A percentile compares a stretch with the other conserved stretches of the same genome.
phyloP scores from a whole-genome alignment of 495 filamentous ascomycete genomes.

The Hypoxylon trugodes region DNA sequence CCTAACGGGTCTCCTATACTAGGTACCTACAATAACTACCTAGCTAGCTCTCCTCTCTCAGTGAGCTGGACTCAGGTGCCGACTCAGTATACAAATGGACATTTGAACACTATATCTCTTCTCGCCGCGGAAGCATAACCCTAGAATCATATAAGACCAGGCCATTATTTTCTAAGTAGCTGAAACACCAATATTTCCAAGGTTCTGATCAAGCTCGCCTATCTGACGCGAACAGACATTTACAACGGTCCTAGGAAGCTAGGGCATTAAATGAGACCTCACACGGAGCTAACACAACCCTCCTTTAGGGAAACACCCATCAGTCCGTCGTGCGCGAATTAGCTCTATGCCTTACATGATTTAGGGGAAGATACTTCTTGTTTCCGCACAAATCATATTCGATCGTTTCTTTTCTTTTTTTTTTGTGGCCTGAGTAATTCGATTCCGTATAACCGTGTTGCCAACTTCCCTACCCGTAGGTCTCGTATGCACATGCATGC shows the following conservation, averaged over 20 bases:
- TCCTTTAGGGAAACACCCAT: neutral
- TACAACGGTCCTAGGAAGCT: neutral
- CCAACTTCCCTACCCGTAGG: conserved; percentile 2
- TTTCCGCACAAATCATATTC: conserved; percentile 5
- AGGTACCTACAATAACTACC: no score
- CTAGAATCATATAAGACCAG: neutral
- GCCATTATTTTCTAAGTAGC: conserved; percentile 13
- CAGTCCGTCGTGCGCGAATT: neutral
- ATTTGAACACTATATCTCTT: no score
- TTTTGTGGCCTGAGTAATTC: neutral
- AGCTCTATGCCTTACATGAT: neutral
- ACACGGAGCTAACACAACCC: neutral
- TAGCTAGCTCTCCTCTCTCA: no score
- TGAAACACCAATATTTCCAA: no score
- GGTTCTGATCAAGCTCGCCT: conserved; percentile 29
- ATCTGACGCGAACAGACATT: conserved; percentile 12
- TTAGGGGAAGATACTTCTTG: neutral
- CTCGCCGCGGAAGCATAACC: neutral
- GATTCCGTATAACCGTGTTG: neutral
- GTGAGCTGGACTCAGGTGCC: no score
- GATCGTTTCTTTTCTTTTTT: neutral
- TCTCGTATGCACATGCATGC: conserved; percentile 9
- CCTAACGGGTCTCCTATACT: no score
- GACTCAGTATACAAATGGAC: no score
- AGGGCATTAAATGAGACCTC: conserved; percentile 4